Base-by-base conservation (phyloP, 2,329 filamentous ascomycete species). In the Raffaelea deltoideospora region DNA sequence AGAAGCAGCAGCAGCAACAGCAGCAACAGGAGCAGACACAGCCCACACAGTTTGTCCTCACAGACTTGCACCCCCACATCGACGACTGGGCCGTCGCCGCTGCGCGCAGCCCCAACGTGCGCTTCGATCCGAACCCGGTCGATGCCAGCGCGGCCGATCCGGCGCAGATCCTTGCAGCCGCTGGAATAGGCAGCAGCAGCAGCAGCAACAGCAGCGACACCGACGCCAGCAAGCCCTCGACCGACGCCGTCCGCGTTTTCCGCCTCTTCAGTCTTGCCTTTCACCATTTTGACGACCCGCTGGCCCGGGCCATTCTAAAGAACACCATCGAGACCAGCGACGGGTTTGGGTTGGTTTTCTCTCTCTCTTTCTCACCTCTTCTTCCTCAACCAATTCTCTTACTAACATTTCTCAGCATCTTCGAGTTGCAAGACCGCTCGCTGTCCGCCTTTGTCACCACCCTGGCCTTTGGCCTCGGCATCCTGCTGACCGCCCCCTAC, bases 211-310 rank as follows among this genome's bases (percentile, higher is more conserved):
- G 17, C 29, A 29, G 27, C 17, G 26, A 34, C 7, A 19, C 18
- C 3, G 13, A 6, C 24, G 15, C 14, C 4, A 15, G 19, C 17
- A n/a, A 31, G 22, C 23, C 17, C 18, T 11, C n/a, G 32, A n/a
- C 23, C 15, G 5, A 7, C 9, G 14, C 4, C n/a, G 11, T 5
- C 24, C 28, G 39, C 33, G 24, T 81, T 18, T 79, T 84, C 50
- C 64, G 80, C 5, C 57, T 85, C 34, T 86, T 81, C 53, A 81
- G 78, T 50, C 61, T 84, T 3, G 71, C 78, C 1, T 87, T 87
- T 49, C 81, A 86, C 54, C 80, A 86, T 56, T 86, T 86, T 46
- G 67, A 75, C 42, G 76, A 85, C 48, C 56, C 57, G 4, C 54
- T 75, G 15, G 80, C 76, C 1, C 57, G 52, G 20, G 61, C 63